phyloP scores from a whole-genome alignment of 2,329 filamentous ascomycete species.

The Clarireedia homoeocarpa region DNA sequence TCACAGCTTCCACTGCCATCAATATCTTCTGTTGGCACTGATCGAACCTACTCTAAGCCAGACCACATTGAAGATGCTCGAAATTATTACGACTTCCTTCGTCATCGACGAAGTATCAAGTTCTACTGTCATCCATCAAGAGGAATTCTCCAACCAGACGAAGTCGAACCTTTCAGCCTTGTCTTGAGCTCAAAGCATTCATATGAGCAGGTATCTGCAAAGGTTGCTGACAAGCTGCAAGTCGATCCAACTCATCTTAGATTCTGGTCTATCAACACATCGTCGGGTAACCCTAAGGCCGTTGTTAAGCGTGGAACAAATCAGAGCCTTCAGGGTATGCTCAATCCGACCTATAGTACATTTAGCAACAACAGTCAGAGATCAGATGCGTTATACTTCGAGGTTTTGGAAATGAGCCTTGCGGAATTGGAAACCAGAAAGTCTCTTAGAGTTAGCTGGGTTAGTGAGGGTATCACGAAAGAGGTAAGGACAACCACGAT shows the following conservation, averaged over 20 bases:
- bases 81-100: constrained; percentile 87
- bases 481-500: constrained; percentile 50
- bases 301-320: constrained; percentile 62
- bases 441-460: constrained; percentile 70
- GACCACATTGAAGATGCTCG: constrained; percentile 64
- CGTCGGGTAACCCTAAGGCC: constrained; percentile 68
- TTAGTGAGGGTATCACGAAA: constrained; percentile 86
- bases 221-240: constrained; percentile 69
- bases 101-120: constrained; percentile 71
- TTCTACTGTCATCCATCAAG: constrained; percentile 65
- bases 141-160: constrained; percentile 33
- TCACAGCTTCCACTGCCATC: too few species aligned
- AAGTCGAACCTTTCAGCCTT: constrained; percentile 64
- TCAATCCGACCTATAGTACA: constrained; percentile 65
- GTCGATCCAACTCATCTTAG: constrained; percentile 81
- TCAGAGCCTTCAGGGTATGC: constrained; percentile 68
- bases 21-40: constrained; percentile 18
- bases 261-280: constrained; percentile 78
- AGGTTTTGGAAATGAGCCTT: constrained; percentile 88
- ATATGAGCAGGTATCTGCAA: constrained; percentile 80
- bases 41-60: neutral
- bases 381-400: constrained; percentile 77
- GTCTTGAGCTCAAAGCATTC: constrained; percentile 79
- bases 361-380: constrained; percentile 65
- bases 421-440: constrained; percentile 93